Evolutionary conservation across 169 alveolate species (phyloP), one percentile per base, ranked within the genome.

Genomic region (Cardiosporidium cionae): DNA sequence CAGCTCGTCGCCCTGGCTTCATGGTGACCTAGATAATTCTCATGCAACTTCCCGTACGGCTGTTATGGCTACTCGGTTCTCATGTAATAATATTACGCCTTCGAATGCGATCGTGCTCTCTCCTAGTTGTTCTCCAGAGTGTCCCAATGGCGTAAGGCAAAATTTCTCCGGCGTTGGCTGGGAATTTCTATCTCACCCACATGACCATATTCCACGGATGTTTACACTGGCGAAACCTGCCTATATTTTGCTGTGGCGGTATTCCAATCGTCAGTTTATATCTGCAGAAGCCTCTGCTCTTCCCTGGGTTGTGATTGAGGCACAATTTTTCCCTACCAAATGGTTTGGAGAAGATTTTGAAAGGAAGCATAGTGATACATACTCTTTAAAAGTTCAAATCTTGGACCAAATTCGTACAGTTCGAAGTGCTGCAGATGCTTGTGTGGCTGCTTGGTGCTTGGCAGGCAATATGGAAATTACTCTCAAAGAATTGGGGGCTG

Each of bases 391-490:
- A 44, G n/a, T 44, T 44, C n/a, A 44, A 16, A 16, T 44, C 16
- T 44, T 44, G 58, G 58, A 44, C 58, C 58, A 44, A 44, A 44
- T 44, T 16, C 16, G 58, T 16, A 44, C 58, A n/a, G 58, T 44
- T 44, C 16, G 58, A n/a, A 44, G 27, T 16, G 16, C n/a, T 44
- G 58, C 36, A 22, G 71, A 65, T 2, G 80, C 80, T 6, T 32
- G 33, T 22, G 6, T 74, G 7, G 52, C 52, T 36, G 80, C 80
- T 1, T 74, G 80, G 80, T 65, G 72, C 6, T 35, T 74, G 0
- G 80, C 80, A 1, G 80, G 80, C 16, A 58, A 70, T 44, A 25
- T 74, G 0, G 80, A 74, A 37, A 25, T 70, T 3, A 74, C 80
- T 0, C 68, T 74, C 22, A 62, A 64, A 52, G 67, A 62, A 28